Base-by-base conservation (phyloP, 768 basidiomycete genomes). In the Mycena olivaceomarginata region DNA sequence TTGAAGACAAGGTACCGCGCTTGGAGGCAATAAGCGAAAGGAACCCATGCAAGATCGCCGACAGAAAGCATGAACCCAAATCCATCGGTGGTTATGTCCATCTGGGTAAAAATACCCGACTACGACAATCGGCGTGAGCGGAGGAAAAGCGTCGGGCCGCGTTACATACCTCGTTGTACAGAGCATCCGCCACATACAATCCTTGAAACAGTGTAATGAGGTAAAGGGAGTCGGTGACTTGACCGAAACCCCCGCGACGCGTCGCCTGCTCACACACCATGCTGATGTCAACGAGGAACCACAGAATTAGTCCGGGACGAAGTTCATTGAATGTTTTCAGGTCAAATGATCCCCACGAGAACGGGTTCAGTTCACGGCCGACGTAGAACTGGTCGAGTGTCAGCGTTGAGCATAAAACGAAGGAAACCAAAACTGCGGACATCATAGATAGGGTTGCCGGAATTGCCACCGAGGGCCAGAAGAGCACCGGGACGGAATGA, bases 1-100 rank as follows among this genome's bases (percentile, higher is more conserved):
- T 91, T 91, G 88, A 97, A 98, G n/a, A 94, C 98, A 76, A 99
- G 93, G 86, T 96, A 99, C 67, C 97, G 94, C 1, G 98, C 96
- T 87, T 99, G 98, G 16, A 99, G 92, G 41, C 93, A 93, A 86
- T 99, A 99, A 18, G 93, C 94, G 86, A 99, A 98, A 13, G 98
- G 98, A 13, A 99, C 96, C 95, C 96, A 99, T 22, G 93, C 86
- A 40, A 99, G 91, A 82, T 99, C 97, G 56, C 98, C 98, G 63
- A 98, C 91, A 6, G 97, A 87, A 40, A 99, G 94, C 98, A 99
- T 99, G 90, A 97, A 99, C 9, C 98, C 98, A 82, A 99, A 99
- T 13, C 98, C 98, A 81, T 99, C 98, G 13, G 95, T 96, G 4
- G 94, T 98, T 82, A 99, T 98, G 82, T 99, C 98, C 96, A 99